Evolutionary conservation across 2,329 filamentous ascomycete species (phyloP), one percentile per base, ranked within the genome.

Genomic region (Aspergillus candidus): DNA sequence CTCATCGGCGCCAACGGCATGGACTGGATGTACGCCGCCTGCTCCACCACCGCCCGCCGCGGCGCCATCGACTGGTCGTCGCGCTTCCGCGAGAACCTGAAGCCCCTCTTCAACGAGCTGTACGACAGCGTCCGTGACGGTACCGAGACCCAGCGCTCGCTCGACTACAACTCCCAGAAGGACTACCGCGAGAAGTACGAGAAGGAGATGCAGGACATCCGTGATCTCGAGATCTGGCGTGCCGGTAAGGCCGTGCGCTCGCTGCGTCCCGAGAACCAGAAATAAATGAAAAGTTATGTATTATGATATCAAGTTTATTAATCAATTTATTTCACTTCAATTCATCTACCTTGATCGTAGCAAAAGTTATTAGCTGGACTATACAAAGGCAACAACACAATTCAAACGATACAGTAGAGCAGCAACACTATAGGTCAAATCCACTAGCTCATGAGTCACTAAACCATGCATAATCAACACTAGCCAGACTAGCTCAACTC

Each of bases 11-110:
- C 81, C 74, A 86, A 97, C 76, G 93, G 93, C 67, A 97, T 98
- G 93, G 93, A 98, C 80, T 98, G 94, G 89, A 98, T 98, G 93
- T 98, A 94, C 79, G 90, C 91, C 71, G 93, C 93, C 59, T 98
- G 93, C 86, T 97, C 91, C 54, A 98, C 93, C 69, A 98, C 93
- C 47, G 93, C 93, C 67, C 88, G 93, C 67, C 90, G 93, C 69
- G 93, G 93, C 74, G 93, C 93, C 75, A 94, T 98, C 69, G 93
- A 98, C 82, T 98, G 93, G 93, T 91, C 85, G 69, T 84, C 84
- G 72, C 80, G 80, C 69, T 98, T 98, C 88, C 96, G 96, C 86
- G 86, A 91, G 60, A 89, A 86, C 68, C 82, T 98, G 68, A 97
- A 97, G 86, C 93, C 93, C 65, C 86, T 98, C 68, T 98, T 98